Conservation (phyloP, 768 basidiomycete species). For the Collybia sp. region DNA sequence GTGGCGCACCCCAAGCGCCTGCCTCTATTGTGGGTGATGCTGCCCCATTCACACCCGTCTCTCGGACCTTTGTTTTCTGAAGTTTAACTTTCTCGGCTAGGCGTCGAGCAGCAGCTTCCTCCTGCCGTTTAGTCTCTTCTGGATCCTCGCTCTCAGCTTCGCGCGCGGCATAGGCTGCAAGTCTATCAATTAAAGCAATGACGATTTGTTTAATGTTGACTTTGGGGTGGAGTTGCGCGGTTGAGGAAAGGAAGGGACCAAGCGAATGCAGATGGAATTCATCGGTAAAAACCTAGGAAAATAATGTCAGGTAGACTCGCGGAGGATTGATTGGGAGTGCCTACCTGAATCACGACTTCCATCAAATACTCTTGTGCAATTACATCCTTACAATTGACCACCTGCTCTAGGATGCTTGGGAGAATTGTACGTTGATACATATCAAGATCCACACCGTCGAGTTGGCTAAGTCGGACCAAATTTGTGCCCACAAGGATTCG, state of each 20-base stretch:
- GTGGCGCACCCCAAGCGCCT: constrained; percentile 37
- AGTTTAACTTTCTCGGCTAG: constrained; percentile 82
- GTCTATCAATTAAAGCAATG: constrained; percentile 92
- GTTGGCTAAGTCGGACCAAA: constrained; percentile 89
- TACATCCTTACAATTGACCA: constrained; percentile 97
- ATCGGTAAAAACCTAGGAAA: constrained; percentile 88
- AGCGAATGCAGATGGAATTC: constrained; percentile 96
- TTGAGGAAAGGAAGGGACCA: constrained; percentile 94
- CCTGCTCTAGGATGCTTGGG: constrained; percentile 92
- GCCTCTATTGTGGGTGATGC: constrained; percentile 32
- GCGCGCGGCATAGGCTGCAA: constrained; percentile 93
- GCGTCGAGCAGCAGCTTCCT: constrained; percentile 87
- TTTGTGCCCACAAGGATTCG: constrained; percentile 98
- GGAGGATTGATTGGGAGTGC: constrained; percentile 10
- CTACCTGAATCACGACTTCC: constrained; percentile 98
- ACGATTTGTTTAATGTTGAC: constrained; percentile 99
- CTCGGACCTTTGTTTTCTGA: constrained; percentile 62
- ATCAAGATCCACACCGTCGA: constrained; percentile 94
- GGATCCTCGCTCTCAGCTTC: constrained; percentile 97
- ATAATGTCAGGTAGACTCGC: constrained; percentile 2
- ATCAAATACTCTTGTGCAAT: constrained; percentile 99
- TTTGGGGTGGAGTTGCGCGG: constrained; percentile 93
- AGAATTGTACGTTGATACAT: constrained; percentile 86
- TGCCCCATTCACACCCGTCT: constrained; percentile 34
- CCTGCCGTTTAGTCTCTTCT: constrained; percentile 88